Percentiles rank a stretch among this genome's conserved stretches.
Conservation (phyloP, 768 basidiomycete genomes). For the Termitomyces sp. region DNA sequence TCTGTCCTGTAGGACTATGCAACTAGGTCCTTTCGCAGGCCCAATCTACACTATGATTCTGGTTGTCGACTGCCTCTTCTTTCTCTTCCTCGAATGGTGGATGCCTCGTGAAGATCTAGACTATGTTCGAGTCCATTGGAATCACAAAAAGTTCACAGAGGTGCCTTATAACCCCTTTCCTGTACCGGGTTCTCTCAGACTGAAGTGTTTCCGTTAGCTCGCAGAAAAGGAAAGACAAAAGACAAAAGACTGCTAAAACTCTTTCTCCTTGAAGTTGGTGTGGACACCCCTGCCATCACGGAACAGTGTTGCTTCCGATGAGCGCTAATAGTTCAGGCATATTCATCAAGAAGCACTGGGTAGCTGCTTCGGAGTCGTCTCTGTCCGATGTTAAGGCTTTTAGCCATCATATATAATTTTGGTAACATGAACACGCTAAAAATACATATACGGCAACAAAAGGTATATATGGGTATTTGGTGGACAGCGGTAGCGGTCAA, state of each 20-base stretch:
- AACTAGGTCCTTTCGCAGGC: conserved; percentile 75
- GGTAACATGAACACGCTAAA: background rate
- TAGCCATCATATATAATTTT: background rate
- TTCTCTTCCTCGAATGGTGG: conserved; percentile 78
- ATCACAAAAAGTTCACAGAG: conserved; percentile 31
- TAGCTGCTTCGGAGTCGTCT: background rate
- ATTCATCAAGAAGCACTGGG: background rate
- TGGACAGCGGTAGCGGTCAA: background rate
- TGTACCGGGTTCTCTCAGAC: background rate
- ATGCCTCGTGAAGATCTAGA: conserved; percentile 75
- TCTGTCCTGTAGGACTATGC: conserved; percentile 52
- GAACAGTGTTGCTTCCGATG: background rate
- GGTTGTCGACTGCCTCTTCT: conserved; percentile 86
- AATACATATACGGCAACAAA: background rate
- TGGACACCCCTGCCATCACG: background rate
- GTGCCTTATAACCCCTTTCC: conserved; percentile 15
- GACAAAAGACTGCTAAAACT: background rate
- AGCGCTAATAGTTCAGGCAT: background rate
- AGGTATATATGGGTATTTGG: background rate
- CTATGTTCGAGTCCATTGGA: conserved; percentile 65
- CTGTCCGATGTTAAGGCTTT: background rate
- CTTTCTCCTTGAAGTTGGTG: background rate
- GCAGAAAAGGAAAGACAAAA: background rate
- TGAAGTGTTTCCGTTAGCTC: background rate
- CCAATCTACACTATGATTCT: conserved; percentile 86